Evolutionary conservation across 345 rosid genomes (phyloP), one percentile per base, ranked within the genome.

Genomic region (Aquilaria sinensis): DNA sequence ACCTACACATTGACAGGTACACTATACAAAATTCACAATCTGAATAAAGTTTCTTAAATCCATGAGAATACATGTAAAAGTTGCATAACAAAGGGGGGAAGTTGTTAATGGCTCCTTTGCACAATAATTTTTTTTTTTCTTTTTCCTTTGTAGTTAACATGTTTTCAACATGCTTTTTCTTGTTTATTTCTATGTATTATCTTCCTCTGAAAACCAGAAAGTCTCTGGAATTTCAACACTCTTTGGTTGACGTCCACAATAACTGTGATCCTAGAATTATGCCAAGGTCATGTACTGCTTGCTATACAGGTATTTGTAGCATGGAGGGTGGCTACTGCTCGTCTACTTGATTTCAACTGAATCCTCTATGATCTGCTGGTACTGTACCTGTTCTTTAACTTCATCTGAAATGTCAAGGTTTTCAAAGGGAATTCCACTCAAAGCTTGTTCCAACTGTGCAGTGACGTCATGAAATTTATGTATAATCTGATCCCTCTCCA

Each of bases 351-450:
- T 4, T 37, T 37, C 43, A 37, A 37, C 43, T 37, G 43, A 37
- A 37, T 2, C 43, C 43, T 37, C 43, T 37, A 37, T 37, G 43
- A 37, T 37, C 43, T 37, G 5, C 43, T 37, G 43, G 23, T 37
- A 9, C 31, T 61, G 13, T 72, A 94, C 99, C 95, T 88, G 99
- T 66, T 94, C 99, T 67, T 88, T 94, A 61, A 94, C 97, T 88
- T 94, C 99, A 75, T 90, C 97, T 3, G 97, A 88, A 65, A 94
- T 90, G 62, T 88, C 97, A 13, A 94, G 90, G 60, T 74, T 78
- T 62, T 88, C 89, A 64, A 47, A 80, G 29, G 95, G 71, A 71
- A 90, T 81, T 74, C 73, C 74, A 71, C 87, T 80, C 65, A 94
- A 75, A 59, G 91, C 83, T 74, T 83, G 88, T 71, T 90, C 95